phyloP scores from a whole-genome alignment of 1,284 basidiomycete genomes.

The Puccinia coronata region DNA sequence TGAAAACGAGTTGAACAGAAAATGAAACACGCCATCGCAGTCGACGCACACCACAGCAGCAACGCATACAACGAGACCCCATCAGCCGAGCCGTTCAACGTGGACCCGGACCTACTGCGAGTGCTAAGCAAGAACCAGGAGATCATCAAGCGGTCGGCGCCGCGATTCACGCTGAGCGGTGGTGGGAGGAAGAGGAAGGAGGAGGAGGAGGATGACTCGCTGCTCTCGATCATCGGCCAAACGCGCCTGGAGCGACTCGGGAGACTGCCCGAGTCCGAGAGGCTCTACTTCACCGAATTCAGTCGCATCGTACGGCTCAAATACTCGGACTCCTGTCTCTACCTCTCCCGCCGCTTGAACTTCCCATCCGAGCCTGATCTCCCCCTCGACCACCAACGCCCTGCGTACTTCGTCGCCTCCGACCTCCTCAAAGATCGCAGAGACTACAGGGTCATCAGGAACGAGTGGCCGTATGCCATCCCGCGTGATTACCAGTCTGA shows the following conservation, averaged over 20 bases:
- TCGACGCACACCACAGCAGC: not conserved
- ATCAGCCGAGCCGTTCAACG: constrained; percentile 30
- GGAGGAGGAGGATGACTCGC: not conserved
- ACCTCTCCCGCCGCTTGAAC: constrained; percentile 22
- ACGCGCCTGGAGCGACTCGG: constrained; percentile 27
- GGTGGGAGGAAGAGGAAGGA: not conserved
- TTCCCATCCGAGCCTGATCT: constrained; percentile 12
- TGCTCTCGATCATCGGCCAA: constrained; percentile 24
- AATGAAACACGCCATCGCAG: not conserved
- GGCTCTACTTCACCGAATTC: constrained; percentile 32
- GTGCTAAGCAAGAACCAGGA: constrained; percentile 32
- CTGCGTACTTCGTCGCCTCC: constrained; percentile 1
- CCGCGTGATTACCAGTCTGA: constrained; percentile 27
- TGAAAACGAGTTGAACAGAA: not conserved
- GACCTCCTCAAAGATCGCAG: constrained; percentile 4
- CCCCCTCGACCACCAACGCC: not conserved
- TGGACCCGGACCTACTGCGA: constrained; percentile 28
- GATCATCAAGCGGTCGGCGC: not conserved
- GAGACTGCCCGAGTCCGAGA: constrained; percentile 39
- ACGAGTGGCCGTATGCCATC: constrained; percentile 47
- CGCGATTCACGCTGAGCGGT: not conserved
- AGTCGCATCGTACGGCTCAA: constrained; percentile 30
- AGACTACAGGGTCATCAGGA: constrained; percentile 39
- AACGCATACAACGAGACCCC: constrained; percentile 11
- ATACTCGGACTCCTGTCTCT: constrained; percentile 15